Base-by-base conservation (phyloP, 202 grass and related monocot genomes). In the Bolboschoenoplectus hybrid region DNA sequence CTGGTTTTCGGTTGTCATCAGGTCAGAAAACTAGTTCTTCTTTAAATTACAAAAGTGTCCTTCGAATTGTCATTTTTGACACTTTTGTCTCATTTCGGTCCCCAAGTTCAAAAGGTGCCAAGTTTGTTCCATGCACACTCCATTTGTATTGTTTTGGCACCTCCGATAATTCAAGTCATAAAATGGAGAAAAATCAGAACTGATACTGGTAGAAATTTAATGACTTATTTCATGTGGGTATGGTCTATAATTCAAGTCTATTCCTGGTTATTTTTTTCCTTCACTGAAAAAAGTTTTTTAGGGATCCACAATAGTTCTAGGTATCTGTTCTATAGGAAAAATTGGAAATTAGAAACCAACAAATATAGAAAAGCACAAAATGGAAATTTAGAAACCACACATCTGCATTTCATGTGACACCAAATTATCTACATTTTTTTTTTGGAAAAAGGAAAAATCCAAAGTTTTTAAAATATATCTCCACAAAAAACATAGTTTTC, bases 1-100 rank as follows among this genome's bases (percentile, higher is more conserved):
- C 38, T 98, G 2, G 78, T 79, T 67, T 85, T 87, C 55, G 84
- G 90, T n/a, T 84, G 86, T 1, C 88, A 94, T 0, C 95, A 97
- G 89, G 94, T 97, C 14, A 61, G 68, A 39, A 81, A 13, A 60
- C 9, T 44, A 26, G 14, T 81, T 62, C 0, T 43, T n/a, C 52
- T 81, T 4, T 35, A 75, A 52, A 75, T 75, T 75, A 13, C 46
- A 36, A 47, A 36, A 50, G 0, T 9, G 20, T 75, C 41, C 5
- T 19, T 75, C 46, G 52, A 34, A 14, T 13, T 35, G 5, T 72
- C 34, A 66, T 34, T 66, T 63, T 2, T 67, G 1, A 5, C 3
- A 36, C 1, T 13, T 46, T 8, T 38, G 32, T 44, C 16, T 46
- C 67, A 64, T 16, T 67, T 14, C 65, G 46, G 17, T 67, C 65